Evolutionary conservation across 352 stramenopile species (phyloP), one percentile per base, ranked within the genome.

Genomic region (Phytopythium mirpurense): DNA sequence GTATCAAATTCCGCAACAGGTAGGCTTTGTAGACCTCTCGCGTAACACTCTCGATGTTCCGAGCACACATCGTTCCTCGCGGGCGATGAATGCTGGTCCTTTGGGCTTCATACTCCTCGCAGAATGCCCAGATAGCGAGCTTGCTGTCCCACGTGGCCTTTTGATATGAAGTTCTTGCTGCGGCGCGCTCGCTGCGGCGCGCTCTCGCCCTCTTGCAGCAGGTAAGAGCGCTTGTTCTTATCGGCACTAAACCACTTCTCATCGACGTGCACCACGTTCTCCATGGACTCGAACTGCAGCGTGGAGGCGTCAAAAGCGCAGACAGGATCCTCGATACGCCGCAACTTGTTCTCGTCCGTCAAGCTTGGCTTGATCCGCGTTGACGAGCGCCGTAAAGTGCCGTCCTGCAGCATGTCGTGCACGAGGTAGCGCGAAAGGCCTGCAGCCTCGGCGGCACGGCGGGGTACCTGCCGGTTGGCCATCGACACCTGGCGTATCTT

Each of bases 111-210:
- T 16, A 45, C 1, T 38, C 19, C 31, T 67, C 40, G 2, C 32
- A 51, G 37, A 75, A 71, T 3, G 45, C 44, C 59, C 66, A 69
- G 1, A 63, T 65, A 15, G 59, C 67, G 24, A 67, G 57, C 26
- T 74, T 71, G 0, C 62, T 56, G 24, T 68, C 49, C 7, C 60
- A 61, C 12, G 36, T 51, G n/a, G 9, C 40, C 24, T 60, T 62
- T 53, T 1, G 31, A 9, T 9, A 59, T 48, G 34, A 41, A 59
- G 5, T 18, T 3, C 53, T 59, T 59, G 32, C 21, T 53, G 12
- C 24, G 15, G n/a, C 27, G 37, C 3, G 2, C 2, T 3, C 47
- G 47, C 7, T 35, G 16, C 18, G 45, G 36, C 3, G 32, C 29
- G 16, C 24, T 24, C 40, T 56, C 47, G 21, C 37, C 55, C 10